phyloP scores from a whole-genome alignment of 2,329 filamentous ascomycete species.

The Pseudogymnoascus sp. region DNA sequence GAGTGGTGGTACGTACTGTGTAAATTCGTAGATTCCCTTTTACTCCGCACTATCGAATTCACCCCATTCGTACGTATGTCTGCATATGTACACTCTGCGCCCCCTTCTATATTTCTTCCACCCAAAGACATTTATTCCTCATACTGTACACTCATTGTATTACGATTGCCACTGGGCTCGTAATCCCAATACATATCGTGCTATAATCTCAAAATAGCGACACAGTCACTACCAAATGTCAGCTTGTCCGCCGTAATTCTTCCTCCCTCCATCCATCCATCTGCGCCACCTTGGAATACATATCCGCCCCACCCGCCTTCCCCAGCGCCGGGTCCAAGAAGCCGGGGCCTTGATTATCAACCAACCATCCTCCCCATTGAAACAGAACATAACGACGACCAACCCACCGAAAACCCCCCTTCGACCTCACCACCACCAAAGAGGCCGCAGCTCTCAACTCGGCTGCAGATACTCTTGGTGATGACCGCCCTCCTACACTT shows the following conservation, averaged over 20 bases:
- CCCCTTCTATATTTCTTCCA: background rate
- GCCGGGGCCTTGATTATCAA: conserved; percentile 2
- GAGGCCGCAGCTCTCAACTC: background rate
- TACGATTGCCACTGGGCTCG: background rate
- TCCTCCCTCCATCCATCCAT: background rate
- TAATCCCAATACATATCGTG: background rate
- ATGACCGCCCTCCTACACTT: conserved; percentile 8
- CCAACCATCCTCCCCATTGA: conserved; percentile 5
- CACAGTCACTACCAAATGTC: background rate
- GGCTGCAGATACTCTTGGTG: background rate
- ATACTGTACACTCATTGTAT: background rate
- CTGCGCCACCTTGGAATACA: conserved; percentile 4
- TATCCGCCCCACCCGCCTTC: background rate
- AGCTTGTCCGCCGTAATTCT: background rate
- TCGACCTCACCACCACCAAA: background rate
- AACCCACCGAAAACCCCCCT: background rate
- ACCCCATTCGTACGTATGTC: background rate
- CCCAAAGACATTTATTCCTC: too few relatives aligned
- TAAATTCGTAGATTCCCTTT: background rate
- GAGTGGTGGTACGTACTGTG: background rate
- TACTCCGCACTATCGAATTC: background rate
- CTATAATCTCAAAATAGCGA: background rate
- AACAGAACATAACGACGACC: background rate
- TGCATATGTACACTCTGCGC: background rate
- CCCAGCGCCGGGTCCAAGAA: background rate